These are phyloP conservation scores for Aureobasidium sp. DNA, from an alignment of 2,329 filamentous ascomycete genomes.

Conservation along the genomic window DNA sequence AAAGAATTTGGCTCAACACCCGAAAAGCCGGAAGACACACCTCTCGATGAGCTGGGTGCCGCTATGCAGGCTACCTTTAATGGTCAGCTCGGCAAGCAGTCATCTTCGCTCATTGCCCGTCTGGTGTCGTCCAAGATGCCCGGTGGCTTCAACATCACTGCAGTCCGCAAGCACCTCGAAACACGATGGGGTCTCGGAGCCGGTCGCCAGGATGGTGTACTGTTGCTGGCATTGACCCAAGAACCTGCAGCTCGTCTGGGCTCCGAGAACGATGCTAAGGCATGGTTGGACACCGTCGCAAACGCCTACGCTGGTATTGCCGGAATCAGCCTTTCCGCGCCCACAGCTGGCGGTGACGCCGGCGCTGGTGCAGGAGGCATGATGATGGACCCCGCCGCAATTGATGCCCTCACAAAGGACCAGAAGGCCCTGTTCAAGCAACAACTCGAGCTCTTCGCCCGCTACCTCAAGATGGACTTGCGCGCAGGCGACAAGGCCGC, in stretches of 20 bases:
- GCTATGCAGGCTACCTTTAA: slow-evolving; percentile 99
- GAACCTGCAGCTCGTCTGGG: slow-evolving; percentile 83
- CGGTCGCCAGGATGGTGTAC: slow-evolving; percentile 82
- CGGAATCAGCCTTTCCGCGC: slow-evolving; percentile 74
- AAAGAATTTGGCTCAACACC: slow-evolving; percentile 98
- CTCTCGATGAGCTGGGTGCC: slow-evolving; percentile 87
- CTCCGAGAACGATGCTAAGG: slow-evolving; percentile 84
- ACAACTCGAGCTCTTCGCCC: slow-evolving; percentile 86
- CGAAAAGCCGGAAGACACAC: slow-evolving; percentile 96
- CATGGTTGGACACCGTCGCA: slow-evolving; percentile 76
- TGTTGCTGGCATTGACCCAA: slow-evolving; percentile 83
- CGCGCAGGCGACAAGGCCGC: slow-evolving; percentile 93
- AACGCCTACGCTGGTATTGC: slow-evolving; percentile 82
- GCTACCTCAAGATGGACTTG: slow-evolving; percentile 95
- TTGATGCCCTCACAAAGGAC: slow-evolving; percentile 95
- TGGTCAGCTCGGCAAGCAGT: slow-evolving; percentile 94
- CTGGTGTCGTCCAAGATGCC: slow-evolving; percentile 99
- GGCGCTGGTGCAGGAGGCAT: slow-evolving; percentile 71
- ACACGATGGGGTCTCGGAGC: slow-evolving; percentile 80
- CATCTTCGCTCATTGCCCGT: slow-evolving; percentile 82
- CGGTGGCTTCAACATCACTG: slow-evolving; percentile 96
- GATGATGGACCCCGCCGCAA: slow-evolving; percentile 99
- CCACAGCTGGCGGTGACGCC: slow-evolving; percentile 59
- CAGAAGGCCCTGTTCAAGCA: slow-evolving; percentile 96
- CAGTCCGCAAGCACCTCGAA: slow-evolving; percentile 90